These are phyloP conservation scores for Magnaporthiopsis rhizophila DNA, from an alignment of 2,329 filamentous ascomycete genomes.

Conservation along the genomic window DNA sequence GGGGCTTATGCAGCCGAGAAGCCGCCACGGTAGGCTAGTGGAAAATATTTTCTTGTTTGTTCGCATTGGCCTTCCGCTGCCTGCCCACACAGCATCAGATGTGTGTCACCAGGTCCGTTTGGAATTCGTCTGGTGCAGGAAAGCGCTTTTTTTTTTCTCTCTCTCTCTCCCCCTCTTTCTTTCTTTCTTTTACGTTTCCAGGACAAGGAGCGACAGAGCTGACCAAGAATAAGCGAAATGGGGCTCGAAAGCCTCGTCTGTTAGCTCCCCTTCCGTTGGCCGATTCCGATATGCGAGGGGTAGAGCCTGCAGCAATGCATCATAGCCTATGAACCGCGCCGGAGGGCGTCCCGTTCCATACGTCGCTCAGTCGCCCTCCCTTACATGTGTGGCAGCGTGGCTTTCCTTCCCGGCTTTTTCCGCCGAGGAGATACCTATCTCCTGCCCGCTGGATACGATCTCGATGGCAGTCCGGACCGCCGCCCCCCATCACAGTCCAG, in stretches of 20 bases:
- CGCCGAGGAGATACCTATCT: not conserved
- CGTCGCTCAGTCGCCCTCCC: not conserved
- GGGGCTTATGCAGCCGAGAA: too few relatives aligned
- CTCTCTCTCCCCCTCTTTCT: too few relatives aligned
- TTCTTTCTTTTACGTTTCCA: too few relatives aligned
- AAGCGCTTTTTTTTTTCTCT: not conserved
- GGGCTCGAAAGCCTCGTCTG: too few relatives aligned
- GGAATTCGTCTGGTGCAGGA: not conserved
- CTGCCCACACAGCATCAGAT: not conserved
- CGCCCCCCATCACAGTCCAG: too few relatives aligned
- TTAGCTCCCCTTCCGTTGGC: not conserved
- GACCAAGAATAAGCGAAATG: too few relatives aligned
- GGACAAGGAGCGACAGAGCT: too few relatives aligned
- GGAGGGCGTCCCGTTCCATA: not conserved
- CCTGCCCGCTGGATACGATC: too few relatives aligned
- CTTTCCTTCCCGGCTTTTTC: not conserved
- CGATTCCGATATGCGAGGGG: not conserved
- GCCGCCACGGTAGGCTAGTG: too few relatives aligned
- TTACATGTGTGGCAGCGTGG: not conserved
- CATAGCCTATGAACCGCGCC: not conserved
- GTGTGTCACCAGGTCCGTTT: not conserved
- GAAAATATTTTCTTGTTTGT: too few relatives aligned
- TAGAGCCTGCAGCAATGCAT: not conserved
- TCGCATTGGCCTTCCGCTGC: too few relatives aligned
- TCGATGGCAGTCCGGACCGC: too few relatives aligned